Conservation (phyloP, 75 land plant genomes). For the Selaginella moellendorffii region DNA sequence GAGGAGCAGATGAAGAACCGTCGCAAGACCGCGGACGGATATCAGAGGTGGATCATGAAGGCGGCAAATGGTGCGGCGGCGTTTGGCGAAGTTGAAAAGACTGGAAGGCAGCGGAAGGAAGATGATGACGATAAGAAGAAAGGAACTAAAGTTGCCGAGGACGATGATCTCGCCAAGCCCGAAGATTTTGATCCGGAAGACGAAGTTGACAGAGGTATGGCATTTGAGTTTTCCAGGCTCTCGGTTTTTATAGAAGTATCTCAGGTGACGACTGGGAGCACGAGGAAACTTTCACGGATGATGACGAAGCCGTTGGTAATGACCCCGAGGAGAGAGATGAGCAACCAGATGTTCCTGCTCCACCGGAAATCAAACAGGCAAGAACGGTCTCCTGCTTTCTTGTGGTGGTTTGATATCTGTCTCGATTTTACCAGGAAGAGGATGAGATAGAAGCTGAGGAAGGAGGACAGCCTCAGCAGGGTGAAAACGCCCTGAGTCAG, state of each 20-base stretch:
- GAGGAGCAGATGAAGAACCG: conserved; percentile 98
- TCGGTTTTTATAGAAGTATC: too few relatives aligned
- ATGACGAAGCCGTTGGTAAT: conserved; percentile 93
- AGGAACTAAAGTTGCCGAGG: conserved; percentile 54
- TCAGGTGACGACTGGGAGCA: conserved; percentile 99
- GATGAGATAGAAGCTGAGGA: conserved; percentile 47
- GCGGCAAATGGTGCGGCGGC: conserved; percentile 84
- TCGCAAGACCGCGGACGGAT: conserved; percentile 83
- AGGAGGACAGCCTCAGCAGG: conserved; percentile 53
- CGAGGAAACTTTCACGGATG: conserved; percentile 98
- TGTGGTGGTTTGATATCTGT: too few relatives aligned
- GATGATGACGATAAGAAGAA: conserved; percentile 52
- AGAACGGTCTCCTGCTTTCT: too few relatives aligned
- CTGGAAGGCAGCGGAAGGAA: conserved; percentile 23
- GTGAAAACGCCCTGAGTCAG: conserved; percentile 54
- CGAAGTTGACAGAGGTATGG: conserved; percentile 84
- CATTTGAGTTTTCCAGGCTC: neutral
- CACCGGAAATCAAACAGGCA: conserved; percentile 95
- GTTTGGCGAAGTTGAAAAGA: conserved; percentile 70
- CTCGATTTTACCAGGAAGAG: too few relatives aligned
- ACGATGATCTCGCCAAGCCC: conserved; percentile 38
- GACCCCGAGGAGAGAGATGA: conserved; percentile 93
- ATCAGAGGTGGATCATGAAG: conserved; percentile 98
- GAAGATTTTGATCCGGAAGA: conserved; percentile 26
- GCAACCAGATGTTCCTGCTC: conserved; percentile 91